phyloP scores from a whole-genome alignment of 495 filamentous ascomycete genomes.

The Opeltia flavorubescens region DNA sequence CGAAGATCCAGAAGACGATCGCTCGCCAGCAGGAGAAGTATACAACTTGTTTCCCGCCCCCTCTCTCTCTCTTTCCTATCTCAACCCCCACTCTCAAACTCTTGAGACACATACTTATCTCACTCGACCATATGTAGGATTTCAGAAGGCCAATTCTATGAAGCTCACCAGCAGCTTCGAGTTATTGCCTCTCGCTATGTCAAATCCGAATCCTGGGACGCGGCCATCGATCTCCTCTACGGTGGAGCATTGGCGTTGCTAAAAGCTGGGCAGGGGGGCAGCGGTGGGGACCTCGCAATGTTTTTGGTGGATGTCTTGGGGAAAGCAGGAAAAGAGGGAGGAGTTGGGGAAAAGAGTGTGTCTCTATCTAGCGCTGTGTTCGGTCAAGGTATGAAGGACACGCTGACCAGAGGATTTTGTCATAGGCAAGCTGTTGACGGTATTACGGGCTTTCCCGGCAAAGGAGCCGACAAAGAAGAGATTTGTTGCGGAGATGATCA shows the following conservation, averaged over 20 bases:
- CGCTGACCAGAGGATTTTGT: neutral
- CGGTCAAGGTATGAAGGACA: neutral
- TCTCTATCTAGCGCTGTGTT: slow-evolving; percentile 8
- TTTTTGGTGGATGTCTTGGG: slow-evolving; percentile 79
- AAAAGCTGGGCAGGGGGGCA: slow-evolving; percentile 78
- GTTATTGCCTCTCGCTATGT: slow-evolving; percentile 86
- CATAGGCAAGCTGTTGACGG: slow-evolving; percentile 13
- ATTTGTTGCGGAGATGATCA: slow-evolving; percentile 76
- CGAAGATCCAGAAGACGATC: slow-evolving; percentile 60
- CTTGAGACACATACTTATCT: slow-evolving; percentile 4
- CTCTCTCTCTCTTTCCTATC: neutral
- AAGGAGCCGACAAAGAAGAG: slow-evolving; percentile 84
- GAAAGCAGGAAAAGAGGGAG: slow-evolving; percentile 62
- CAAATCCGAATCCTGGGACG: slow-evolving; percentile 66
- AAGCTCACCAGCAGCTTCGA: slow-evolving; percentile 93
- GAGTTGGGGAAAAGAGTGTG: slow-evolving; percentile 46
- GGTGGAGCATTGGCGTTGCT: slow-evolving; percentile 73
- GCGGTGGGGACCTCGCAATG: slow-evolving; percentile 79
- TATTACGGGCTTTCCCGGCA: slow-evolving; percentile 65
- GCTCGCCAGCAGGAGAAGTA: slow-evolving; percentile 58
- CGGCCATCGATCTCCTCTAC: slow-evolving; percentile 75
- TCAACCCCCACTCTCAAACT: neutral
- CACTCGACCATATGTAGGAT: slow-evolving; percentile 46
- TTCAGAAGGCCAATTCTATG: slow-evolving; percentile 83
- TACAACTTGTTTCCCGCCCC: slow-evolving; percentile 8